phyloP scores from a whole-genome alignment of 2,329 filamentous ascomycete genomes.

The Mariannaea elegans region DNA sequence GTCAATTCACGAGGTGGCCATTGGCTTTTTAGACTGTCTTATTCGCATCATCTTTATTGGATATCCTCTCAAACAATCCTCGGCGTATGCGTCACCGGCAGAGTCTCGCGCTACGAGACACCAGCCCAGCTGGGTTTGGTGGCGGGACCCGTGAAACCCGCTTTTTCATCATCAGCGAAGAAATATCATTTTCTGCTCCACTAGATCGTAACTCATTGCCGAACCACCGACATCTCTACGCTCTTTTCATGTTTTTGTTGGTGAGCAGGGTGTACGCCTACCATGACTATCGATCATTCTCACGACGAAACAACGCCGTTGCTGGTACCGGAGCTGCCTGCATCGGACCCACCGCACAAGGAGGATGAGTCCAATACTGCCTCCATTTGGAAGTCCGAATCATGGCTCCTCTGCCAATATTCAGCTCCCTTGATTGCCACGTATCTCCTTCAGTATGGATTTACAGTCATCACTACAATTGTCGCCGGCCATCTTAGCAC shows the following conservation, averaged over 20 bases:
- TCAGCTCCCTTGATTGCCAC: constrained; percentile 60
- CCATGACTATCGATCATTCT: neutral
- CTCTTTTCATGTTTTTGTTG: neutral
- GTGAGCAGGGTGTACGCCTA: neutral
- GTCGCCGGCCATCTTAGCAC: constrained; percentile 62
- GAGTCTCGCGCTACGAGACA: too few species aligned
- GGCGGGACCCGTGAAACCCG: neutral
- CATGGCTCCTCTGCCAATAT: constrained; percentile 31
- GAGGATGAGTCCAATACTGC: neutral
- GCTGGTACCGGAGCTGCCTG: neutral
- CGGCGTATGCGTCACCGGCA: too few species aligned
- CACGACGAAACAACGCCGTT: neutral
- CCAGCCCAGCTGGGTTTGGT: neutral
- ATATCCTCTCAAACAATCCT: too few species aligned
- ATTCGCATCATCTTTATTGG: too few species aligned
- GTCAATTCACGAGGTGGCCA: too few species aligned
- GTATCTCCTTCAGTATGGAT: constrained; percentile 63
- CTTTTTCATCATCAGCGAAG: neutral
- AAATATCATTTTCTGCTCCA: neutral
- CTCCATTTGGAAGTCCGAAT: constrained; percentile 25
- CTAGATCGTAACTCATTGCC: neutral
- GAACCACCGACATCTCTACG: neutral
- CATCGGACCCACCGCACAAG: neutral
- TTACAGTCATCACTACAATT: constrained; percentile 60
- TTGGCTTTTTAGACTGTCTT: too few species aligned